Base-by-base conservation (phyloP, 2,329 filamentous ascomycete species). In the Aspergillus terreus region DNA sequence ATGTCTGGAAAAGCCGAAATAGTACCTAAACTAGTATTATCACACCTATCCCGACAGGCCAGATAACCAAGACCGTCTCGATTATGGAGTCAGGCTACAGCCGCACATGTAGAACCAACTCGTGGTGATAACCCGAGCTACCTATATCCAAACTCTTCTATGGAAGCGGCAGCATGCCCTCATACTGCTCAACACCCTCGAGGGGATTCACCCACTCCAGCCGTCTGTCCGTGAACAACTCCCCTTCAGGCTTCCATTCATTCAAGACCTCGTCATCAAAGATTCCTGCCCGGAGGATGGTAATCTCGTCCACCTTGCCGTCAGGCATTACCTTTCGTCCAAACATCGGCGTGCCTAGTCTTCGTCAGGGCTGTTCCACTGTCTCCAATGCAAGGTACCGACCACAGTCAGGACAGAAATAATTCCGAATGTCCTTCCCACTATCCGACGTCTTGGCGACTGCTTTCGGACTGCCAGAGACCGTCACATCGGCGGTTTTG, bases 391-490 rank as follows among this genome's bases (percentile, higher is more conserved):
- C 15, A 9, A 12, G 32, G 41, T 47, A 61, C 63, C 48, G 1
- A 69, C 69, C 70, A 58, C 70, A 73, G 21, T 72, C 67, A 3
- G 61, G 50, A 56, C 69, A 72, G 56, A 71, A 71, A 50, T 63
- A 66, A 33, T 66, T 71, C 50, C 52, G 64, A 12, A 72, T 64
- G n/a, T 52, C 4, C 36, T 68, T 71, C 41, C 69, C 70, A 45
- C 65, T 69, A 43, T 72, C 70, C 1, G 69, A 50, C 6, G 54
- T 66, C 46, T 71, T 72, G 14, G 59, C 47, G 17, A 71, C 58
- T 57, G 60, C 67, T 50, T 71, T 71, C 0, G 68, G 65, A 6
- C 9, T 70, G 9, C 70, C 70, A 1, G 60, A 47, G 52, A 71
- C 43, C 1, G 62, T 58, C 27, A 73, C 50, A 5, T 70, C 60